Percentiles rank a stretch among this genome's conserved stretches.
Evolutionary conservation across 2,329 filamentous ascomycete species (phyloP).

Genomic region (Monosporascus sp.): DNA sequence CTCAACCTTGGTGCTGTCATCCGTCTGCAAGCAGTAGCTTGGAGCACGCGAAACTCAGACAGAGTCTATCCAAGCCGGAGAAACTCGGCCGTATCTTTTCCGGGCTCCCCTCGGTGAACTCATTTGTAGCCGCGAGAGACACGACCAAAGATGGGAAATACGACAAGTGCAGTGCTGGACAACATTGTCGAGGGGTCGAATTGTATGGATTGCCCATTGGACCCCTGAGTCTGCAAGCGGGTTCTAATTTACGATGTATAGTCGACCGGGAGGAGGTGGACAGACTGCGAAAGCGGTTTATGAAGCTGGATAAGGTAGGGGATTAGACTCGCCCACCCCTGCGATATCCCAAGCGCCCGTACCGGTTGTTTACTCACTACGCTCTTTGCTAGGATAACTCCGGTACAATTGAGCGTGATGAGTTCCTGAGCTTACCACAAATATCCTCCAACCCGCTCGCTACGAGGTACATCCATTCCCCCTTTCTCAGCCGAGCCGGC

Average conservation of each 20-base stretch:
- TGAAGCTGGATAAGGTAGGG: slow-evolving; percentile 95
- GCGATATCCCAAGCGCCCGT: background rate
- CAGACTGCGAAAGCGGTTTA: slow-evolving; percentile 90
- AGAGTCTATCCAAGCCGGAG: background rate
- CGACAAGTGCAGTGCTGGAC: slow-evolving; percentile 73
- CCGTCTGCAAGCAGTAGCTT: too few species aligned
- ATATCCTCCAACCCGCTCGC: slow-evolving; percentile 97
- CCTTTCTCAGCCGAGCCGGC: background rate
- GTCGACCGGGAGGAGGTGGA: slow-evolving; percentile 98
- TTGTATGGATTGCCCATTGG: slow-evolving; percentile 54
- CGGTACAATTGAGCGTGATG: slow-evolving; percentile 95
- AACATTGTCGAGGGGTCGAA: slow-evolving; percentile 96
- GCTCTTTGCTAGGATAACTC: slow-evolving; percentile 71
- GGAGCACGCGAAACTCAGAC: background rate
- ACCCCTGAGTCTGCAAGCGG: slow-evolving; percentile 4
- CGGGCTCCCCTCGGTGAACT: background rate
- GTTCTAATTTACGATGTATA: slow-evolving; percentile 32
- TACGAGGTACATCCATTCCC: slow-evolving; percentile 60
- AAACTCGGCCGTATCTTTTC: too few species aligned
- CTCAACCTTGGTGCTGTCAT: too few species aligned
- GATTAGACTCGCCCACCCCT: slow-evolving; percentile 1
- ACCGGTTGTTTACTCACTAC: slow-evolving; percentile 6
- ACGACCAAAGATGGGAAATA: slow-evolving; percentile 56
- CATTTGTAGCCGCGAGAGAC: slow-evolving; percentile 13
- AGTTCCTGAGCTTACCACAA: slow-evolving; percentile 94